Percentiles rank a stretch among this genome's conserved stretches.
These are phyloP conservation scores for Penicillium desertorum DNA, from an alignment of 495 filamentous ascomycete genomes.

Conservation along the genomic window DNA sequence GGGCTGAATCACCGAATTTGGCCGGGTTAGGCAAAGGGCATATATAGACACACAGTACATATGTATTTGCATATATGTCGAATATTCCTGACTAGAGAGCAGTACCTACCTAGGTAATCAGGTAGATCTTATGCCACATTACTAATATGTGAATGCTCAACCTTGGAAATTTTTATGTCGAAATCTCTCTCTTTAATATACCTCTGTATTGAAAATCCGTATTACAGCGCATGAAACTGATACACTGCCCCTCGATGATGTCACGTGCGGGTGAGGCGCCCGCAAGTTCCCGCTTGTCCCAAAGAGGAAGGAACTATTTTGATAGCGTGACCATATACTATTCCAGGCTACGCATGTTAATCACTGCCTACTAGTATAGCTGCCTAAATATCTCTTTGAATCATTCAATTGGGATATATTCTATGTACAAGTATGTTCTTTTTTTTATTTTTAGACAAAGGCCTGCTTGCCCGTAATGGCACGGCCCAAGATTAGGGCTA, in stretches of 20 bases:
- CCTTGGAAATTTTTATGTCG: not conserved
- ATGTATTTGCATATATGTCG: not conserved
- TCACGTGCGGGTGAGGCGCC: slow-evolving; percentile 33
- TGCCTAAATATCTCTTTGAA: not conserved
- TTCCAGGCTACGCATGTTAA: not conserved
- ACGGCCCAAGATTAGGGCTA: slow-evolving; percentile 66
- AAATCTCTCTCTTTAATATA: not conserved
- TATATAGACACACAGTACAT: not conserved
- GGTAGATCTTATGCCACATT: too few relatives aligned
- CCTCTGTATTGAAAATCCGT: slow-evolving; percentile 4
- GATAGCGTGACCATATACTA: slow-evolving; percentile 11
- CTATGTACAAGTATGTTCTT: slow-evolving; percentile 10
- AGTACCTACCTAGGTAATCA: not conserved
- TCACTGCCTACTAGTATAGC: not conserved
- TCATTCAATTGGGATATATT: not conserved
- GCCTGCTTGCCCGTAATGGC: slow-evolving; percentile 71
- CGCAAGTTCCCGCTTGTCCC: slow-evolving; percentile 14
- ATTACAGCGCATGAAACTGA: not conserved
- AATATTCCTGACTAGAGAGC: not conserved
- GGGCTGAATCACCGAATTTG: not conserved
- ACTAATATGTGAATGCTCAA: too few relatives aligned
- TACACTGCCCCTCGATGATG: slow-evolving; percentile 33
- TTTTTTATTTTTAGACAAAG: slow-evolving; percentile 49
- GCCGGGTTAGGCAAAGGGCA: not conserved
- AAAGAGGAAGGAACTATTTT: slow-evolving; percentile 18